These are phyloP conservation scores for Stephania yunnanensis DNA, from an alignment of 164 flowering plant genomes.

Conservation along the genomic window DNA sequence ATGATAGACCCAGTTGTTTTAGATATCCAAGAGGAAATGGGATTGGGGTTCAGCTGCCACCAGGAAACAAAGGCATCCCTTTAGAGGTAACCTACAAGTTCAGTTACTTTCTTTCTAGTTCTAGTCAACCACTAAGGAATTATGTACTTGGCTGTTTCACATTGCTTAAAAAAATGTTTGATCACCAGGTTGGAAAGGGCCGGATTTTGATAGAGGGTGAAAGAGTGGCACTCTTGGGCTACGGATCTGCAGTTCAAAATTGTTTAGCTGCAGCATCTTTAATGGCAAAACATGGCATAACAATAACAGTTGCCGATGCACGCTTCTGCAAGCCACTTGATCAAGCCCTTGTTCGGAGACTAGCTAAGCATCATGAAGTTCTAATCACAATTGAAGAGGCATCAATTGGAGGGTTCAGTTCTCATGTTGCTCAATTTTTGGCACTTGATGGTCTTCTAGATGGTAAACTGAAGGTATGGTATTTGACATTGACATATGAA, in stretches of 20 bases:
- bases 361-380: slow-evolving; percentile 79
- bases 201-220: slow-evolving; percentile 77
- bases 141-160: not conserved
- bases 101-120: not conserved
- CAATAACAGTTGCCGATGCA: slow-evolving; percentile 81
- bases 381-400: slow-evolving; percentile 94
- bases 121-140: not conserved
- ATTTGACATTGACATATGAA: not conserved
- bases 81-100: slow-evolving; percentile 53
- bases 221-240: slow-evolving; percentile 90
- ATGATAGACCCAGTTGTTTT: slow-evolving; percentile 89
- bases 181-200: slow-evolving; percentile 77
- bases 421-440: slow-evolving; percentile 89
- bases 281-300: slow-evolving; percentile 46
- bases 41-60: slow-evolving; percentile 67
- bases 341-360: slow-evolving; percentile 53
- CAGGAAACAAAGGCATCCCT: slow-evolving; percentile 85
- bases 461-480: slow-evolving; percentile 68
- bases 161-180: not conserved
- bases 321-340: slow-evolving; percentile 94
- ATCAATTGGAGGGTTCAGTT: slow-evolving; percentile 91
- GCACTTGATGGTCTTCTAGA: slow-evolving; percentile 93
- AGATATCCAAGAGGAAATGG: slow-evolving; percentile 97
- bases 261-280: slow-evolving; percentile 79
- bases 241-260: slow-evolving; percentile 84